Percentiles rank a stretch among this genome's conserved stretches.
phyloP scores from a whole-genome alignment of 768 basidiomycete species.

The Russula dissimulans region DNA sequence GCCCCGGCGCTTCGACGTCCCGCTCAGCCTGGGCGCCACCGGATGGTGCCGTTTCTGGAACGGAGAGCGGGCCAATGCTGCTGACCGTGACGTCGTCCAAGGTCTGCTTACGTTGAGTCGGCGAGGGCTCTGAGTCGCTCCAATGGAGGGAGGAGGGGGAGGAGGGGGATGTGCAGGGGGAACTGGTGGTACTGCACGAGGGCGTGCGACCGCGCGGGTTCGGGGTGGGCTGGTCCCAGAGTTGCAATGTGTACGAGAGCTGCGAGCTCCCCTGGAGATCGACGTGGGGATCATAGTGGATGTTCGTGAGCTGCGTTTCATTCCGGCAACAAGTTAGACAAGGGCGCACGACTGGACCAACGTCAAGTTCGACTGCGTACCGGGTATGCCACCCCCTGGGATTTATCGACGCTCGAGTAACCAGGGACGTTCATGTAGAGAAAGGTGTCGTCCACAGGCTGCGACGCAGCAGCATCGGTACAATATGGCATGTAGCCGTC shows the following conservation, averaged over 20 bases:
- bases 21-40: background rate
- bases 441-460: constrained; percentile 7
- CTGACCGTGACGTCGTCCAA: background rate
- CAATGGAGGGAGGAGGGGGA: background rate
- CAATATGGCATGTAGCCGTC: constrained; percentile 13
- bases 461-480: constrained; percentile 5
- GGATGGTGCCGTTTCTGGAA: background rate
- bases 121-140: constrained; percentile 3
- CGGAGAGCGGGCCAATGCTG: background rate
- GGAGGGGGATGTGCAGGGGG: constrained; percentile 3
- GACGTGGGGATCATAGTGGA: background rate
- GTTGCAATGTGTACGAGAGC: background rate
- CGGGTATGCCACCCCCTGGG: background rate
- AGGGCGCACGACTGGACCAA: too few relatives aligned
- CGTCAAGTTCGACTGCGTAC: background rate
- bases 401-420: background rate
- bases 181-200: background rate
- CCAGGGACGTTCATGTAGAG: background rate
- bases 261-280: background rate
- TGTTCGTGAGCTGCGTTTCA: background rate
- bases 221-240: background rate
- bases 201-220: background rate
- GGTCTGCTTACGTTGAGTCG: background rate
- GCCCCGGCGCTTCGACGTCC: background rate
- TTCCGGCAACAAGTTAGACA: background rate